Evolutionary conservation across 352 stramenopile species (phyloP).

Genomic region (Phytophthora sansomeana): DNA sequence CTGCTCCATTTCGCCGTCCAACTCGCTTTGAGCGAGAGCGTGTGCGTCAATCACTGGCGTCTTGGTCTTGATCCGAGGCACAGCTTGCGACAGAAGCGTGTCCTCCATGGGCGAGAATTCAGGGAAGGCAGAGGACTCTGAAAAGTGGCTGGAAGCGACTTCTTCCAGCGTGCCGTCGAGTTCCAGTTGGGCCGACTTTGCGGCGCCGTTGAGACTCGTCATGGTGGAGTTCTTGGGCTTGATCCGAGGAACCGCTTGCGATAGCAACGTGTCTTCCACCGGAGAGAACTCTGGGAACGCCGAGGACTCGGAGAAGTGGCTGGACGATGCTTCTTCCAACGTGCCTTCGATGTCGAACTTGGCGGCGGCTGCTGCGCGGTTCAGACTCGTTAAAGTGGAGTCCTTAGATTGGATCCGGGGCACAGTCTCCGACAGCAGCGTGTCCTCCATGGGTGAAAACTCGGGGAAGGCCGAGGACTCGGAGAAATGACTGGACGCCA

Average conservation of each 20-base stretch:
- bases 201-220: constrained; percentile 24
- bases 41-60: constrained; percentile 14
- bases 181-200: constrained; percentile 24
- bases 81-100: constrained; percentile 42
- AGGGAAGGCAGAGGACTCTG: constrained; percentile 61
- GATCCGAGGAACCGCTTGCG: constrained; percentile 27
- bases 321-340: too few species aligned
- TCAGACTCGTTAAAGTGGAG: not conserved
- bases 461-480: constrained; percentile 67
- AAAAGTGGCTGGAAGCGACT: constrained; percentile 52
- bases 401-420: constrained; percentile 9
- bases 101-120: constrained; percentile 65
- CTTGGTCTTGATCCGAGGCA: constrained; percentile 20
- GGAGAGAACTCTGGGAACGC: constrained; percentile 57
- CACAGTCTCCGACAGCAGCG: constrained; percentile 46
- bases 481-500: constrained; percentile 51
- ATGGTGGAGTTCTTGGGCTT: constrained; percentile 3
- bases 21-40: constrained; percentile 36
- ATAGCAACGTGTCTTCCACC: constrained; percentile 50
- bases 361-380: not conserved
- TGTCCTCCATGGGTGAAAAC: constrained; percentile 57
- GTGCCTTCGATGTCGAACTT: not conserved
- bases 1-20: constrained; percentile 42
- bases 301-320: constrained; percentile 53
- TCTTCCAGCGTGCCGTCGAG: constrained; percentile 52